These are phyloP conservation scores for Poterioochromonas sp. DNA, from an alignment of 352 stramenopile species.

Conservation along the genomic window DNA sequence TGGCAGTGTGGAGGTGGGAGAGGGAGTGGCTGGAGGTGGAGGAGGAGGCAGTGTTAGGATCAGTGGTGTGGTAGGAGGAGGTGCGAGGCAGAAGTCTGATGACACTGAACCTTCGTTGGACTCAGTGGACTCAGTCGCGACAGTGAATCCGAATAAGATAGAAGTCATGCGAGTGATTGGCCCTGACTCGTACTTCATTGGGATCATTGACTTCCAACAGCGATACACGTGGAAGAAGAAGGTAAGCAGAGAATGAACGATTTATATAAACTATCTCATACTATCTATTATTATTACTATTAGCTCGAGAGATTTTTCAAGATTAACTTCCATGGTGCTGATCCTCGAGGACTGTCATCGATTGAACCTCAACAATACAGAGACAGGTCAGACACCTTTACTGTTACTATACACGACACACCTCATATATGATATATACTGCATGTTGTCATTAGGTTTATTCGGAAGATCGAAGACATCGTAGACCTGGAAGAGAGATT, in stretches of 20 bases:
- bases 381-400: slow-evolving; percentile 43
- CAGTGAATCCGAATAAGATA: too few species aligned
- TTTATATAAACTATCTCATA: too few species aligned
- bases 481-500: too few species aligned
- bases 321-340: slow-evolving; percentile 65
- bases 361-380: slow-evolving; percentile 76
- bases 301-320: slow-evolving; percentile 64
- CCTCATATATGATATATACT: background rate
- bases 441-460: too few species aligned
- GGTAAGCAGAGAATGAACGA: background rate
- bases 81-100: too few species aligned
- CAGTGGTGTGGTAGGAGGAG: too few species aligned
- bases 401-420: background rate
- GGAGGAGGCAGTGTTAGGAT: too few species aligned
- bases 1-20: too few species aligned
- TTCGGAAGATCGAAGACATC: slow-evolving; percentile 2
- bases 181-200: slow-evolving; percentile 70
- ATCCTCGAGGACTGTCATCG: slow-evolving; percentile 67
- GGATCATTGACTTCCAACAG: slow-evolving; percentile 70
- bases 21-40: too few species aligned
- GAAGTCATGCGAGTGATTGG: too few species aligned
- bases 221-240: slow-evolving; percentile 60
- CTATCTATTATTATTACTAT: background rate
- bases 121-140: too few species aligned
- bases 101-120: too few species aligned